These are phyloP conservation scores for Lotus japonicus DNA, from an alignment of 306 rosid species.

Conservation along the genomic window DNA sequence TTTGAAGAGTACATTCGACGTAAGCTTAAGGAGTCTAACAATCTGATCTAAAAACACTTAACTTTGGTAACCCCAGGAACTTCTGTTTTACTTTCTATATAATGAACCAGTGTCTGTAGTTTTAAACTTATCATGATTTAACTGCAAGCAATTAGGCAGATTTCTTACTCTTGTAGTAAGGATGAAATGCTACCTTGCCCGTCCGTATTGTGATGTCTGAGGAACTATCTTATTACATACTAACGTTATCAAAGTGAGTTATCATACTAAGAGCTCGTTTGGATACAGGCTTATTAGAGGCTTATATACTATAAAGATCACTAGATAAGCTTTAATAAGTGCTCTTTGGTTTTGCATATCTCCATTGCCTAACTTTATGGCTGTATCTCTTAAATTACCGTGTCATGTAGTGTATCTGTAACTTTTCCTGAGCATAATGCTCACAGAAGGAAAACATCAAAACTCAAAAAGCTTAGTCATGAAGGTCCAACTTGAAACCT, in stretches of 20 bases:
- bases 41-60: not conserved
- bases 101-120: not conserved
- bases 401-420: not conserved
- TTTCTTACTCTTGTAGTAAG: not conserved
- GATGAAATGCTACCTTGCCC: not conserved
- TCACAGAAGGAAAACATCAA: not conserved
- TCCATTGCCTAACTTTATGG: not conserved
- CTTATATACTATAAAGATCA: too few species aligned
- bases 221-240: not conserved
- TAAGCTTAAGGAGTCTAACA: not conserved
- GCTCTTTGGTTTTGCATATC: not conserved
- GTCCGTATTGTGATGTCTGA: not conserved
- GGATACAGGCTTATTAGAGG: too few species aligned
- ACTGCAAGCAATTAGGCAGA: not conserved
- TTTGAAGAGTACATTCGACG: conserved; percentile 1
- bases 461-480: not conserved
- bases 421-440: not conserved
- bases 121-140: not conserved
- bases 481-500: not conserved
- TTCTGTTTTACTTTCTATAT: not conserved
- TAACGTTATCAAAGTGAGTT: not conserved
- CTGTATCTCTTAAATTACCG: not conserved
- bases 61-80: not conserved
- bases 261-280: too few species aligned
- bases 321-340: too few species aligned